phyloP scores from a whole-genome alignment of 2,329 filamentous ascomycete genomes.

The Onygenales sp. region DNA sequence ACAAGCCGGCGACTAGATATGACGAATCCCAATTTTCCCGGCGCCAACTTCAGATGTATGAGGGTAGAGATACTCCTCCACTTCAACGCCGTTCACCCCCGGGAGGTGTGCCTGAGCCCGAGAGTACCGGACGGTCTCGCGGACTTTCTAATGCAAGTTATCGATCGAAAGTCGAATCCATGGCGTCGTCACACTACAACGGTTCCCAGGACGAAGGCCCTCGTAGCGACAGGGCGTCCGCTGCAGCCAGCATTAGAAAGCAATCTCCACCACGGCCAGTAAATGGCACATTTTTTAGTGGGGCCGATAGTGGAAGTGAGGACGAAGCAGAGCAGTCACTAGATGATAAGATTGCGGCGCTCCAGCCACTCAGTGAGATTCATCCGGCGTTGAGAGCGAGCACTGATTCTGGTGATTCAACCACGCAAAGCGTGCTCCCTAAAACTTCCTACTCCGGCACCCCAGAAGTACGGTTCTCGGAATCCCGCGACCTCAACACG shows the following conservation, averaged over 20 bases:
- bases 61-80: conserved; percentile 57
- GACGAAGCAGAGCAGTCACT: conserved; percentile 21
- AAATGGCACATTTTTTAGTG: conserved; percentile 25
- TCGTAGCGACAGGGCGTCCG: conserved; percentile 16
- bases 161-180: conserved; percentile 27
- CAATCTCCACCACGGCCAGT: conserved; percentile 20
- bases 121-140: conserved; percentile 18
- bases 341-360: conserved; percentile 16
- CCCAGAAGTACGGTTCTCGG: conserved; percentile 28
- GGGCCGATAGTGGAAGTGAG: conserved; percentile 30
- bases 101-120: conserved; percentile 8
- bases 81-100: conserved; percentile 16
- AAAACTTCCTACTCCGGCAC: conserved; percentile 21
- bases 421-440: conserved; percentile 9
- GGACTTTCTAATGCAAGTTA: conserved; percentile 29
- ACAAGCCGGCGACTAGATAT: conserved; percentile 65
- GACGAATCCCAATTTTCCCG: conserved; percentile 80
- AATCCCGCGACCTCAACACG: conserved; percentile 30
- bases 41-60: conserved; percentile 70
- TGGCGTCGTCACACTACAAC: conserved; percentile 30
- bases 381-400: conserved; percentile 29
- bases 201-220: conserved; percentile 14
- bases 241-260: conserved; percentile 17
- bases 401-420: conserved; percentile 17
- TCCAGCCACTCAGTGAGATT: conserved; percentile 23